phyloP scores from a whole-genome alignment of 305 asterid species.

The Fraxinus sp. region DNA sequence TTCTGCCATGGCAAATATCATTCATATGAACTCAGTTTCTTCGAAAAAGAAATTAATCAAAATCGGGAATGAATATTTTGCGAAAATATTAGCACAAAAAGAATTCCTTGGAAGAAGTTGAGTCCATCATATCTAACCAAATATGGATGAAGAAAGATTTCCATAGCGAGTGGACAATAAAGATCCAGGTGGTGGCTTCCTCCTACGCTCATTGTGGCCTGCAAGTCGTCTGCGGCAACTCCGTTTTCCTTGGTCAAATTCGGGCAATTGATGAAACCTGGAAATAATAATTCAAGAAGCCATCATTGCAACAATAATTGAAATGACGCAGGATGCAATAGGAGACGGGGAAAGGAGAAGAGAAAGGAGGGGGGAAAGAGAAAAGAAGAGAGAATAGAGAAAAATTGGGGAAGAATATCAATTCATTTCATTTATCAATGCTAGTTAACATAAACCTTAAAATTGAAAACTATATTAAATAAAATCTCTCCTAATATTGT shows the following conservation, averaged over 20 bases:
- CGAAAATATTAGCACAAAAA: neutral
- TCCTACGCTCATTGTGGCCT: slow-evolving; percentile 89
- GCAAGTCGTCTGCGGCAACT: slow-evolving; percentile 97
- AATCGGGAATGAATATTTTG: neutral
- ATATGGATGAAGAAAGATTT: slow-evolving; percentile 46
- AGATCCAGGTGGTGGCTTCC: slow-evolving; percentile 68
- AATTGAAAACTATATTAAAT: too few species aligned
- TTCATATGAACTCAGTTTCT: slow-evolving; percentile 5
- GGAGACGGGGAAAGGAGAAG: too few species aligned
- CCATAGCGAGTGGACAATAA: slow-evolving; percentile 61
- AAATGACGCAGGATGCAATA: too few species aligned
- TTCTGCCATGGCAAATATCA: slow-evolving; percentile 44
- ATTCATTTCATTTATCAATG: too few species aligned
- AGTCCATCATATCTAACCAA: slow-evolving; percentile 46
- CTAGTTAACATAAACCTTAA: too few species aligned
- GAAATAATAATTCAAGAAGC: slow-evolving; percentile 26
- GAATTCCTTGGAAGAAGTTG: neutral
- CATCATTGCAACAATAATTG: slow-evolving; percentile 18
- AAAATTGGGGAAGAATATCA: too few species aligned
- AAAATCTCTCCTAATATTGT: too few species aligned
- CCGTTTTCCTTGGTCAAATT: slow-evolving; percentile 86
- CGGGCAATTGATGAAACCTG: slow-evolving; percentile 85
- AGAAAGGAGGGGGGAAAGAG: too few species aligned
- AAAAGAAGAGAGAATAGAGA: too few species aligned
- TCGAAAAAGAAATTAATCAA: neutral